Evolutionary conservation across 345 rosid genomes (phyloP), one percentile per base, ranked within the genome.

Genomic region (Capsella bursapastoris): DNA sequence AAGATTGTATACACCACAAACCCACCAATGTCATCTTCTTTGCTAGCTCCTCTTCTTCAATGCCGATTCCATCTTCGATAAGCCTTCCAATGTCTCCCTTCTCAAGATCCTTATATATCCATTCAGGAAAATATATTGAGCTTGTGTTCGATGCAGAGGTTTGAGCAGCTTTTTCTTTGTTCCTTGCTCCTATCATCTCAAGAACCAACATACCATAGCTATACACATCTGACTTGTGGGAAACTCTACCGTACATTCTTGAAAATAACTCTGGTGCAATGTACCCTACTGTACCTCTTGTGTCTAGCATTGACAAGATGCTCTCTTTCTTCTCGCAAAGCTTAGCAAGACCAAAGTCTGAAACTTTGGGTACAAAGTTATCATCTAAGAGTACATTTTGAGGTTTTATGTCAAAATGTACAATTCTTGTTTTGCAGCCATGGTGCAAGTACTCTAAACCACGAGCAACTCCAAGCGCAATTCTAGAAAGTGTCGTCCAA

Each of bases 181-280:
- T 74, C 61, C 76, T 77, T 31, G 66, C 77, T 7, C 82, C 82
- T n/a, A 83, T 72, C 77, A 87, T 83, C 25, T 83, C 77, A 0
- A 83, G 69, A 35, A 83, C 55, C 64, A 87, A 57, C 85, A 83
- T 86, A 38, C 87, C 87, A 2, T 84, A 84, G 52, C 88, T 84
- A 1, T 83, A 86, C 3, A 82, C 84, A 70, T 87, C 85, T 0
- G 85, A 80, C n/a, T 87, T 82, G 68, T 82, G 57, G 5, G 84
- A 84, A 0, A 61, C 83, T 29, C 35, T 28, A 11, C 87, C 87
- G 3, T 80, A 72, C 50, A 63, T 35, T 64, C 82, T 73, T 18
- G 73, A 69, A 13, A 75, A 57, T 18, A 34, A 8, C 7, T 84
- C 83, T 0, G 85, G 86, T 40, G 90, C 90, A 51, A 83, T 85